Conservation (phyloP, 306 rosid genomes). For the Cucumis cinereus region DNA sequence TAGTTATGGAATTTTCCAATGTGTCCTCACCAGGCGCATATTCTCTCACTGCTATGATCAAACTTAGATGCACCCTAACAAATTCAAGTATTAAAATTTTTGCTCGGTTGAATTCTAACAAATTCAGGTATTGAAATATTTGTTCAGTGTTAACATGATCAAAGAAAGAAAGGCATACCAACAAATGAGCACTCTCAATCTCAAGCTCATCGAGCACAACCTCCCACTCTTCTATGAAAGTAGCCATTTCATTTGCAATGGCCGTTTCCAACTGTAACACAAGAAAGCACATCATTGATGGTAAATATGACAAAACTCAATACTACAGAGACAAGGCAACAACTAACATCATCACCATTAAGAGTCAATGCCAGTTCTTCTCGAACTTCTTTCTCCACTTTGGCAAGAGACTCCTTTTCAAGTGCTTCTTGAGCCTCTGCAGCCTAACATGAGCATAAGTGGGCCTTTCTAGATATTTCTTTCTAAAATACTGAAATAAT, state of each 20-base stretch:
- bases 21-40: no score
- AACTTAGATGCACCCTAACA: neutral
- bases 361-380: conserved; percentile 68
- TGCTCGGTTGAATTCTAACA: neutral
- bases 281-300: conserved; percentile 18
- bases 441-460: conserved; percentile 59
- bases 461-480: conserved; percentile 17
- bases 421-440: conserved; percentile 99
- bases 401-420: conserved; percentile 88
- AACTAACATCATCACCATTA: conserved; percentile 65
- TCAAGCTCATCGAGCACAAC: conserved; percentile 74
- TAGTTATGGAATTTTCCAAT: no score
- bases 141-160: neutral
- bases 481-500: neutral
- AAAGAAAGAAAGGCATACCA: conserved; percentile 39
- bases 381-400: conserved; percentile 82
- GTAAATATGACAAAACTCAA: conserved; percentile 4
- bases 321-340: conserved; percentile 11
- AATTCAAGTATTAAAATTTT: neutral
- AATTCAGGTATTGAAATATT: neutral
- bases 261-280: conserved; percentile 68
- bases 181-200: conserved; percentile 68
- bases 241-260: conserved; percentile 70
- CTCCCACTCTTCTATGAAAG: conserved; percentile 74
- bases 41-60: neutral